Conservation (phyloP, 1,139 yeast species). For the Geotrichum bryndzae region DNA sequence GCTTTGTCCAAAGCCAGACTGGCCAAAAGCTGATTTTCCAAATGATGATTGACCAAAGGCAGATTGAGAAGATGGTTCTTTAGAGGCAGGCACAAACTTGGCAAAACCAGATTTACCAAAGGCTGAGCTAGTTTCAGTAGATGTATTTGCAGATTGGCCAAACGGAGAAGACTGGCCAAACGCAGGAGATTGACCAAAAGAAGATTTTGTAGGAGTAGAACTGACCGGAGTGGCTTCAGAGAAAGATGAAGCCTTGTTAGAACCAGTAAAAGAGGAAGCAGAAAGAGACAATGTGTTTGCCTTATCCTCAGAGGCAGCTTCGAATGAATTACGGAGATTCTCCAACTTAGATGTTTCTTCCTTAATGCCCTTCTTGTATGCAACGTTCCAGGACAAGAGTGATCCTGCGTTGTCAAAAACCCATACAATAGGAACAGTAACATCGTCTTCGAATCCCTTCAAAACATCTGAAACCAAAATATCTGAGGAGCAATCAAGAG, state of each 20-base stretch:
- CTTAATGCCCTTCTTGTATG: slow-evolving; percentile 29
- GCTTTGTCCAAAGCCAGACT: not conserved
- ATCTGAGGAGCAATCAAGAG: slow-evolving; percentile 49
- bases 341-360: slow-evolving; percentile 14
- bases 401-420: slow-evolving; percentile 58
- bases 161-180: slow-evolving; percentile 2
- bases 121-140: not conserved
- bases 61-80: not conserved
- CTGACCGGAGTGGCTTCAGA: not conserved
- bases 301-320: not conserved
- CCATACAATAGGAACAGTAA: slow-evolving; percentile 58
- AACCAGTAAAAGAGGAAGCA: not conserved
- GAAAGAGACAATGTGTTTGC: not conserved
- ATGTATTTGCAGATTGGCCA: not conserved
- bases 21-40: slow-evolving; percentile 1
- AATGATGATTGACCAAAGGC: slow-evolving; percentile 1
- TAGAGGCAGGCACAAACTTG: not conserved
- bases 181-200: slow-evolving; percentile 4
- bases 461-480: slow-evolving; percentile 49
- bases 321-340: not conserved
- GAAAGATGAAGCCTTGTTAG: not conserved
- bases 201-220: not conserved
- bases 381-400: slow-evolving; percentile 60
- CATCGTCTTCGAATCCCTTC: slow-evolving; percentile 47
- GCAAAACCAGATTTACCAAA: not conserved